Evolutionary conservation across 352 stramenopile genomes (phyloP).

Genomic region (Phytopythium helicoides): DNA sequence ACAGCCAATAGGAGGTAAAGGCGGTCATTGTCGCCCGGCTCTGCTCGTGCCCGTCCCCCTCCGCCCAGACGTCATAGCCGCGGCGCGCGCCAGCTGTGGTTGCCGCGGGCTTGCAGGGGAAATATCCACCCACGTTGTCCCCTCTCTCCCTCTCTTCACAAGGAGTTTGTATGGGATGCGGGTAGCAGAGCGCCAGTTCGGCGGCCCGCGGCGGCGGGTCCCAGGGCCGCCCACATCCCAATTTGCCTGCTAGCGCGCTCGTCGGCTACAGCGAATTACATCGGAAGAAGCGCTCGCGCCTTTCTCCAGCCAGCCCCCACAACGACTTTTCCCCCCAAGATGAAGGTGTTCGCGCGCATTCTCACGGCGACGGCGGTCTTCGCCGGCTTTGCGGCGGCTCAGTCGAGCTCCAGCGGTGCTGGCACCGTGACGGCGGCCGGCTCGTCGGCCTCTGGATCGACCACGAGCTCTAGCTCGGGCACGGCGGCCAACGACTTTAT

Average conservation of each 20-base stretch:
- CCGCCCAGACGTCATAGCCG: neutral
- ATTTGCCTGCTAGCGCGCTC: slow-evolving; percentile 34
- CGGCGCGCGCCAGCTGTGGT: neutral
- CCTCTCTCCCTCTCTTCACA: neutral
- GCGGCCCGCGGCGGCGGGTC: too few relatives aligned
- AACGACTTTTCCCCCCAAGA: slow-evolving; percentile 4
- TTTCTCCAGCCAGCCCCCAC: neutral
- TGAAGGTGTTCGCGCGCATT: slow-evolving; percentile 32
- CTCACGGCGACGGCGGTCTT: slow-evolving; percentile 20
- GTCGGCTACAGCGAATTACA: slow-evolving; percentile 29
- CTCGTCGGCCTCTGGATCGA: slow-evolving; percentile 12
- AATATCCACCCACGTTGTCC: slow-evolving; percentile 4
- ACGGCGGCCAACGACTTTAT: slow-evolving; percentile 36
- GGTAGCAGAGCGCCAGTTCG: too few relatives aligned
- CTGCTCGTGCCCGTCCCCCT: neutral
- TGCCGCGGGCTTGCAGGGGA: neutral
- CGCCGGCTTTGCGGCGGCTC: slow-evolving; percentile 8
- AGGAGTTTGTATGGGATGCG: neutral
- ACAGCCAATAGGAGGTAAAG: neutral
- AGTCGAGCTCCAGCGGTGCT: slow-evolving; percentile 20
- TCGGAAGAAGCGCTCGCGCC: neutral
- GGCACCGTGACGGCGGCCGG: slow-evolving; percentile 22
- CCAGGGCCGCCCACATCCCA: slow-evolving; percentile 34
- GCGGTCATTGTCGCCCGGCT: neutral
- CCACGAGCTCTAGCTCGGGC: slow-evolving; percentile 15